These are phyloP conservation scores for Pseudonectria buxi DNA, from an alignment of 2,329 filamentous ascomycete species.

Conservation along the genomic window DNA sequence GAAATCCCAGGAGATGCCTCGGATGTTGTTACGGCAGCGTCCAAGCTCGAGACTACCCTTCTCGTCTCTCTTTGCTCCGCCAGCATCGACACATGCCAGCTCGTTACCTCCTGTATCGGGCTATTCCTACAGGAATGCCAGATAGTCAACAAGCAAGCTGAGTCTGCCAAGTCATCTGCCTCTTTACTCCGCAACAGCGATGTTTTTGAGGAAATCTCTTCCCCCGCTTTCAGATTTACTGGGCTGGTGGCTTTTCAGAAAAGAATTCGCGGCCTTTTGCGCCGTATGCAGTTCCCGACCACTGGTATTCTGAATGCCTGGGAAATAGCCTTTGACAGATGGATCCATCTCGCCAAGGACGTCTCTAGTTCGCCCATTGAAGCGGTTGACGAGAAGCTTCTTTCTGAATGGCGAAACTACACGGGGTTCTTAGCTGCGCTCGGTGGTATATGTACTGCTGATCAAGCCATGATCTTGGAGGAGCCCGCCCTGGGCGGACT, in stretches of 20 bases:
- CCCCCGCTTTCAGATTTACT: conserved; percentile 58
- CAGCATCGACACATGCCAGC: conserved; percentile 58
- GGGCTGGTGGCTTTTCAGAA: conserved; percentile 66
- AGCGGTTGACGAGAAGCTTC: conserved; percentile 45
- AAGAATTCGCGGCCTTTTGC: conserved; percentile 51
- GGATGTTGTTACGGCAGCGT: conserved; percentile 46
- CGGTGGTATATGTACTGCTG: conserved; percentile 58
- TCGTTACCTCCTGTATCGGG: conserved; percentile 55
- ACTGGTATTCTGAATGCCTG: conserved; percentile 62
- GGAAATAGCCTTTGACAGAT: conserved; percentile 59
- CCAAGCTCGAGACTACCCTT: conserved; percentile 55
- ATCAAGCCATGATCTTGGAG: conserved; percentile 49
- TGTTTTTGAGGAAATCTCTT: conserved; percentile 55
- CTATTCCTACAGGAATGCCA: conserved; percentile 56
- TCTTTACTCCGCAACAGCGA: conserved; percentile 54
- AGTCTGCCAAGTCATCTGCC: conserved; percentile 42
- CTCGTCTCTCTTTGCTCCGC: conserved; percentile 59
- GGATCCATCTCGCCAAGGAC: conserved; percentile 58
- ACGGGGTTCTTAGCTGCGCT: conserved; percentile 63
- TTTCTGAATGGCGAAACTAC: conserved; percentile 62
- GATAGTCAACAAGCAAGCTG: conserved; percentile 44
- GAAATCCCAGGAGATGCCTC: conserved; percentile 47
- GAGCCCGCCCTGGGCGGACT: conserved; percentile 51
- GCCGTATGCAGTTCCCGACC: conserved; percentile 55
- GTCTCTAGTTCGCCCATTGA: conserved; percentile 49